Base-by-base conservation (phyloP, 2,329 filamentous ascomycete genomes). In the Balansia obtecta region DNA sequence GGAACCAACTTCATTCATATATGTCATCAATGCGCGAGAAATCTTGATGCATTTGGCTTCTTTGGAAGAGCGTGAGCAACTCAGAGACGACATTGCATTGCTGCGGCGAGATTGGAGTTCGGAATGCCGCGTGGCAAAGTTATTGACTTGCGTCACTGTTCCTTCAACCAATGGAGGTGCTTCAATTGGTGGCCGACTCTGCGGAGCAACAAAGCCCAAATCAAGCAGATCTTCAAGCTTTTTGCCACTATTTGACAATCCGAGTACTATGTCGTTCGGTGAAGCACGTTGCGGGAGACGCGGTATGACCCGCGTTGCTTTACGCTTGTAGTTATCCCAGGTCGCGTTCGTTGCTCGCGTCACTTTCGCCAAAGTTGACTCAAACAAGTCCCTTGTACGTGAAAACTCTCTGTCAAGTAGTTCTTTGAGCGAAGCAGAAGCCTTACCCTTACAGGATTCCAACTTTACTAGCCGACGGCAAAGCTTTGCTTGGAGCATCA, bases 391-490 rank as follows among this genome's bases (percentile, higher is more conserved):
- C 9, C 34, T 15, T 1, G 32, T 22, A 5, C 12, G 15, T 2
- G 3, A 27, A 18, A 48, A 40, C 12, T 40, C 11, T 27, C 42
- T 10, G 1, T 53, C 3, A 32, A 56, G 58, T 2, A 33, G 8
- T 1, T 11, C 3, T 11, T 30, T 45, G 10, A 53, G 12, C 7
- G 16, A 2, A 1, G 33, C 22, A 0, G 54, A 45, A 1, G 34
- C 51, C 1, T 46, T 16, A 12, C 9, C 6, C 9, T 45, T 52
- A 12, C 57, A 55, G 0, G 52, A 34, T 22, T 80, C 73, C 0
- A 84, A 56, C 58, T 85, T 85, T 0, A 72, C 73, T 13, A 84
- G 68, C 0, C 80, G 74, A 20, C 76, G 71, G 53, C 72, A 73
- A 0, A 83, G 62, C 57, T 83, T 85, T 33, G 71, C 62, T 45